phyloP scores from a whole-genome alignment of 2,329 filamentous ascomycete genomes.

The Trichophyton schoenleinii region DNA sequence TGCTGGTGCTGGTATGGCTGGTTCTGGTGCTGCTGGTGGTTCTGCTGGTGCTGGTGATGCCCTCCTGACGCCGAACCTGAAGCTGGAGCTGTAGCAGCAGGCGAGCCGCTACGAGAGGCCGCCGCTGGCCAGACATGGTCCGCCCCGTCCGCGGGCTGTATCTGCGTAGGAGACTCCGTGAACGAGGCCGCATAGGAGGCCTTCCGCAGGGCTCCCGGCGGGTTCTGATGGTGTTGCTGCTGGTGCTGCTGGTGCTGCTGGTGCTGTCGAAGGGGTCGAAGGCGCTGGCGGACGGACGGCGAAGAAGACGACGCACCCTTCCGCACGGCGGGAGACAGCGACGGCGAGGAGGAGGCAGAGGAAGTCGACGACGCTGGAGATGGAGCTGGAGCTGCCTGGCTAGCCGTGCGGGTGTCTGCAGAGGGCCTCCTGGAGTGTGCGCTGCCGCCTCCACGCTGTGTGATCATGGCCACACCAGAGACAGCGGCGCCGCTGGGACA shows the following conservation, averaged over 20 bases:
- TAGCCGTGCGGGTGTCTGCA: conserved; percentile 16
- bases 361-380: background rate
- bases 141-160: background rate
- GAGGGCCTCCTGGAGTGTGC: conserved; percentile 14
- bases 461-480: conserved; percentile 32
- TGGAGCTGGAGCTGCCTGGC: background rate
- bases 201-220: too few relatives aligned
- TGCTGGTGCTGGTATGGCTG: too few relatives aligned
- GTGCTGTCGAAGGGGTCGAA: background rate
- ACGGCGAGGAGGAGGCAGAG: background rate
- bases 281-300: conserved; percentile 1
- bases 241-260: background rate
- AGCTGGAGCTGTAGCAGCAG: background rate
- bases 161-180: conserved; percentile 6
- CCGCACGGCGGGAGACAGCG: background rate
- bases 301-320: background rate
- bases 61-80: too few relatives aligned
- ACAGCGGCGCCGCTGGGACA: background rate
- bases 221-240: background rate
- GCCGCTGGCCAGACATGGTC: background rate
- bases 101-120: background rate
- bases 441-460: conserved; percentile 28
- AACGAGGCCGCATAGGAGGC: background rate
- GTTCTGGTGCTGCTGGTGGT: too few relatives aligned
- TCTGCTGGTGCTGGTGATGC: too few relatives aligned